Conservation (phyloP, 495 filamentous ascomycete species). For the Penicillium arizonense region DNA sequence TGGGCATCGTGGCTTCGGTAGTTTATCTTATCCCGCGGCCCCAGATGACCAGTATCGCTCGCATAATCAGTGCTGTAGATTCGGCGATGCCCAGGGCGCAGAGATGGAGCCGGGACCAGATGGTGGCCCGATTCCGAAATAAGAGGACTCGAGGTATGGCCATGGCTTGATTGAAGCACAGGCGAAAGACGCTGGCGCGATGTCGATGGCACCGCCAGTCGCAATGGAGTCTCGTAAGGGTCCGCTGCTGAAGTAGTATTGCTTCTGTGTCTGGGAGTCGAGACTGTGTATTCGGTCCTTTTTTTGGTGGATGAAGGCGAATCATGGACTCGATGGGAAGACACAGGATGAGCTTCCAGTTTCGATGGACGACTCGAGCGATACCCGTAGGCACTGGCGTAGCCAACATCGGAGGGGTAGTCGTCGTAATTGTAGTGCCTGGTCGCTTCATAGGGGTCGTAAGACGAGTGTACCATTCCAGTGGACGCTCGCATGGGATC, state of each 20-base stretch:
- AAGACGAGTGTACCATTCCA: constrained; percentile 43
- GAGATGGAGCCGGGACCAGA: constrained; percentile 27
- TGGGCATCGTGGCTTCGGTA: constrained; percentile 20
- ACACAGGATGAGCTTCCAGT: constrained; percentile 38
- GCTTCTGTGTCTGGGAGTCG: constrained; percentile 36
- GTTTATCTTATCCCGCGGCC: constrained; percentile 13
- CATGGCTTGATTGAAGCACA: constrained; percentile 25
- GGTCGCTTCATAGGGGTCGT: constrained; percentile 33
- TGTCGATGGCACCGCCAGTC: constrained; percentile 25
- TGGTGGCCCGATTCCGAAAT: constrained; percentile 28
- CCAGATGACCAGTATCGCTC: constrained; percentile 37
- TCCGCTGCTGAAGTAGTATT: constrained; percentile 35
- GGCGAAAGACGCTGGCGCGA: constrained; percentile 27
- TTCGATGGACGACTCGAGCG: constrained; percentile 23
- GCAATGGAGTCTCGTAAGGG: constrained; percentile 21
- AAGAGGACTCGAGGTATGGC: constrained; percentile 32
- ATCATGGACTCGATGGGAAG: constrained; percentile 35
- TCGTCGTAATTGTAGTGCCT: constrained; percentile 30
- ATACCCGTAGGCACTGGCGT: constrained; percentile 28
- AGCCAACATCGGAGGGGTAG: constrained; percentile 36
- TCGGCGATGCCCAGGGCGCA: constrained; percentile 28
- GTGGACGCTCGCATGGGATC: constrained; percentile 49
- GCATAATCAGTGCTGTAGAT: constrained; percentile 38
- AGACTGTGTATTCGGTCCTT: constrained; percentile 44
- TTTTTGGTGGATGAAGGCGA: constrained; percentile 31